A percentile compares a stretch with the other conserved stretches of the same genome.
phyloP scores from a whole-genome alignment of 495 filamentous ascomycete genomes.

The Penicillium daleae region DNA sequence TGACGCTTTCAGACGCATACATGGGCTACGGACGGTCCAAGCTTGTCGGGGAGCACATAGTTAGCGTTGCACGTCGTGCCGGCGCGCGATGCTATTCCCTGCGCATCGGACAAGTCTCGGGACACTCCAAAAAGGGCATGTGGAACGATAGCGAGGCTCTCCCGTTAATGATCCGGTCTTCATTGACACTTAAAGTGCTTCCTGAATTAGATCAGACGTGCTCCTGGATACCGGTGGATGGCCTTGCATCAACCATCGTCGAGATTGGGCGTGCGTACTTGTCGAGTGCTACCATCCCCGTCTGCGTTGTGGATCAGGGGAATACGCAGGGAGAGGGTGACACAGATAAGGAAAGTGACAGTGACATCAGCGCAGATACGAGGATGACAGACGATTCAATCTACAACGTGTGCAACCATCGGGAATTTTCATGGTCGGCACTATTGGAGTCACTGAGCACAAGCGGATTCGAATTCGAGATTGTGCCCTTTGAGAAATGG shows the following conservation, averaged over 20 bases:
- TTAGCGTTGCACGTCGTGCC: constrained; percentile 40
- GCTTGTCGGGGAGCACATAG: constrained; percentile 57
- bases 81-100: constrained; percentile 51
- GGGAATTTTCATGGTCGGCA: constrained; percentile 55
- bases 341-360: not conserved
- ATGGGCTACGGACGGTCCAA: constrained; percentile 65
- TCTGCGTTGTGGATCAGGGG: not conserved
- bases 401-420: constrained; percentile 58
- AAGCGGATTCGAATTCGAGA: constrained; percentile 54
- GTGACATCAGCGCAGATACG: not conserved
- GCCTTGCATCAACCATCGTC: constrained; percentile 48
- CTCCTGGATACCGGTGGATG: constrained; percentile 63
- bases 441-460: constrained; percentile 48
- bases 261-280: constrained; percentile 48
- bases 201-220: constrained; percentile 51
- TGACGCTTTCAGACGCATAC: constrained; percentile 42
- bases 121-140: constrained; percentile 51
- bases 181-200: constrained; percentile 49
- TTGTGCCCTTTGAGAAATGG: constrained; percentile 53
- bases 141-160: constrained; percentile 65
- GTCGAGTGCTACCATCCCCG: not conserved
- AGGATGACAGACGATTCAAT: constrained; percentile 37
- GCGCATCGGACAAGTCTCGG: constrained; percentile 65
- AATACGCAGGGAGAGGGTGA: not conserved
- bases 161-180: constrained; percentile 55